phyloP scores from a whole-genome alignment of 176 grass and related monocot species.

The Triticum timopheevii region DNA sequence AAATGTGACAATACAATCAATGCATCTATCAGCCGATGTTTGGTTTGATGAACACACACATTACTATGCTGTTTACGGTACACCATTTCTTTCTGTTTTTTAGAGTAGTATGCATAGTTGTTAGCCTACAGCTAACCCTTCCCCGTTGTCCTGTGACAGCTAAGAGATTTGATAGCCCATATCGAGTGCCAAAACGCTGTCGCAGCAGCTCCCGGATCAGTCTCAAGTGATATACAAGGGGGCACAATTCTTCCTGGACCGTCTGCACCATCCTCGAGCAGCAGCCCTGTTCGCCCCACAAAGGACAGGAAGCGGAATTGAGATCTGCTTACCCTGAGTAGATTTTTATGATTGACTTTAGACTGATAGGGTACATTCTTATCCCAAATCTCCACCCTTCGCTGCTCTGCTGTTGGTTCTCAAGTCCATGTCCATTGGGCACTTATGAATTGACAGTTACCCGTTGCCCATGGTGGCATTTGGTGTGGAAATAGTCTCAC shows the following conservation, averaged over 20 bases:
- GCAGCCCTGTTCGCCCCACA: not conserved
- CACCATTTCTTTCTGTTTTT: not conserved
- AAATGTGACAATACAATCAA: not conserved
- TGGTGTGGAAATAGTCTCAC: too few relatives aligned
- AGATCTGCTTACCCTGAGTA: not conserved
- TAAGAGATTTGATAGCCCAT: slow-evolving; percentile 63
- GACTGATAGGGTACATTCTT: slow-evolving; percentile 12
- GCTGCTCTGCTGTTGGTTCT: not conserved
- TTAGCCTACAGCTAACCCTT: slow-evolving; percentile 10
- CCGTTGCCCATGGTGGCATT: not conserved
- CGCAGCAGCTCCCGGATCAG: slow-evolving; percentile 30
- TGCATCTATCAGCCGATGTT: not conserved
- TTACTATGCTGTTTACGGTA: not conserved
- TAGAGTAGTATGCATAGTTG: not conserved
- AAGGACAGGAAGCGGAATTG: slow-evolving; percentile 27
- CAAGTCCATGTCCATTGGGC: not conserved
- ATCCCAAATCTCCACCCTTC: not conserved
- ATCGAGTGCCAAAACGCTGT: slow-evolving; percentile 43
- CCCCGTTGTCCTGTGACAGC: slow-evolving; percentile 37
- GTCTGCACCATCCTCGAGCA: slow-evolving; percentile 33
- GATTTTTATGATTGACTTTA: not conserved
- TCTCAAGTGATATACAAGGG: slow-evolving; percentile 40
- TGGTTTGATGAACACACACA: slow-evolving; percentile 10
- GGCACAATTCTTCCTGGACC: slow-evolving; percentile 27
- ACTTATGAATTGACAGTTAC: not conserved